These are phyloP conservation scores for Chytriomyces hyalinus DNA, from an alignment of 192 early-diverging fungal species.

Conservation along the genomic window DNA sequence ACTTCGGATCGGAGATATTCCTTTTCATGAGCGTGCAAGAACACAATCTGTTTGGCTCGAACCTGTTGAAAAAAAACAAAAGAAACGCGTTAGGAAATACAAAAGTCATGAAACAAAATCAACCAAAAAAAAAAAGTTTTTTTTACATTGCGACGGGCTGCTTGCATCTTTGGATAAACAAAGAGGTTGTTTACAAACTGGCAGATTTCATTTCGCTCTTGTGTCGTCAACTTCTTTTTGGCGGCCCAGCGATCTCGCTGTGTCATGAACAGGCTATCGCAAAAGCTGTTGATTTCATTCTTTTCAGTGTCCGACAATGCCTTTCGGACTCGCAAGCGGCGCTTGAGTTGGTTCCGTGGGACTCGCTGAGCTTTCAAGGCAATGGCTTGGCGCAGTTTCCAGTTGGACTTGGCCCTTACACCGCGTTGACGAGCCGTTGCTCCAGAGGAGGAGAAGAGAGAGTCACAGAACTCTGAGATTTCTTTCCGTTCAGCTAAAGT, in stretches of 20 bases:
- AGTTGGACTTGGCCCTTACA: not conserved
- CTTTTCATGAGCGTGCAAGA: not conserved
- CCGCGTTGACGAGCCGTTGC: not conserved
- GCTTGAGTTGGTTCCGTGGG: not conserved
- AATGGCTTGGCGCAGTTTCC: not conserved
- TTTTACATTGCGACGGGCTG: not conserved
- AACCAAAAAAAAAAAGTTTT: not conserved
- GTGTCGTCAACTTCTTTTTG: conserved; percentile 5
- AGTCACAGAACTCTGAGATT: not conserved
- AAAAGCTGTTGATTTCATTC: too few species aligned
- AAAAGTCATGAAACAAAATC: not conserved
- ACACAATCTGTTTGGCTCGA: not conserved
- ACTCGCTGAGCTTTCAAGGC: not conserved
- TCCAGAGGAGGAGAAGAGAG: not conserved
- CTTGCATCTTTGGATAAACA: not conserved
- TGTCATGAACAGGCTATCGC: too few species aligned
- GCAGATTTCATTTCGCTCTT: conserved; percentile 11
- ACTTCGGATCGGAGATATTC: not conserved
- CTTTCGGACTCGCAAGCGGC: not conserved
- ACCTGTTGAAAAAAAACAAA: too few species aligned
- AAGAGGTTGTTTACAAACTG: conserved; percentile 15
- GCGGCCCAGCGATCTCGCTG: not conserved
- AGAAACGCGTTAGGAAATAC: not conserved
- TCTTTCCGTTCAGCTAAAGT: not conserved
- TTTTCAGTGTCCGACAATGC: too few species aligned